Conservation (phyloP, 805 yeast genomes). For the Saccharomycopsis lassenensis region DNA sequence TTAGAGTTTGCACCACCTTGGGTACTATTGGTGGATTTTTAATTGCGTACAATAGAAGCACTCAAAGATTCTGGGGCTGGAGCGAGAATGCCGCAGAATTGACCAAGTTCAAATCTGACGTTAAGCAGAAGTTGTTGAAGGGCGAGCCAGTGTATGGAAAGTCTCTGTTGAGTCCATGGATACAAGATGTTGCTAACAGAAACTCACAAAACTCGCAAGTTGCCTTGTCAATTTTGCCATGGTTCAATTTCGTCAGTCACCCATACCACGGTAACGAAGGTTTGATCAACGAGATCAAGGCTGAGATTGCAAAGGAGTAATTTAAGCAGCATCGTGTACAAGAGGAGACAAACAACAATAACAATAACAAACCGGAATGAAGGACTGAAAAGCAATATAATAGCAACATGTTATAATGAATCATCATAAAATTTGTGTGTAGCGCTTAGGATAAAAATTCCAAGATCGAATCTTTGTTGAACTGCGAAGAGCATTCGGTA, state of each 20-base stretch:
- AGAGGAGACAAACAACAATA: no score
- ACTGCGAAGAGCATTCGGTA: no score
- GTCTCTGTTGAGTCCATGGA: constrained; percentile 53
- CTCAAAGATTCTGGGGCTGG: constrained; percentile 70
- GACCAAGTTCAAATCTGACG: constrained; percentile 59
- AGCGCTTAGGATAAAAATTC: no score
- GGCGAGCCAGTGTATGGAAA: constrained; percentile 60
- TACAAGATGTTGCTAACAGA: constrained; percentile 66
- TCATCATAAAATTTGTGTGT: no score
- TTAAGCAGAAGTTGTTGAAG: constrained; percentile 51
- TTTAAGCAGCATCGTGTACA: no score
- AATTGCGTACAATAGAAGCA: constrained; percentile 55
- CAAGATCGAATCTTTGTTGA: no score
- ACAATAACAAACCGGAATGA: no score
- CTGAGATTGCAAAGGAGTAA: constrained; percentile 20
- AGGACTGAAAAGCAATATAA: no score
- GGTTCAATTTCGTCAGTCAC: constrained; percentile 75
- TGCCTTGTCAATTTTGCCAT: constrained; percentile 52
- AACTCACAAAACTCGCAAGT: constrained; percentile 65
- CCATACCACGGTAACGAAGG: constrained; percentile 69
- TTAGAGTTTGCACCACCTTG: constrained; percentile 49
- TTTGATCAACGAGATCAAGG: constrained; percentile 33
- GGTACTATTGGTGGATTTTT: constrained; percentile 70
- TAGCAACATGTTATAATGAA: no score
- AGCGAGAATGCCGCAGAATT: constrained; percentile 65